Percentiles rank a stretch among this genome's conserved stretches.
Evolutionary conservation across 2,329 filamentous ascomycete species (phyloP).

Genomic region (Talaromyces sp.): DNA sequence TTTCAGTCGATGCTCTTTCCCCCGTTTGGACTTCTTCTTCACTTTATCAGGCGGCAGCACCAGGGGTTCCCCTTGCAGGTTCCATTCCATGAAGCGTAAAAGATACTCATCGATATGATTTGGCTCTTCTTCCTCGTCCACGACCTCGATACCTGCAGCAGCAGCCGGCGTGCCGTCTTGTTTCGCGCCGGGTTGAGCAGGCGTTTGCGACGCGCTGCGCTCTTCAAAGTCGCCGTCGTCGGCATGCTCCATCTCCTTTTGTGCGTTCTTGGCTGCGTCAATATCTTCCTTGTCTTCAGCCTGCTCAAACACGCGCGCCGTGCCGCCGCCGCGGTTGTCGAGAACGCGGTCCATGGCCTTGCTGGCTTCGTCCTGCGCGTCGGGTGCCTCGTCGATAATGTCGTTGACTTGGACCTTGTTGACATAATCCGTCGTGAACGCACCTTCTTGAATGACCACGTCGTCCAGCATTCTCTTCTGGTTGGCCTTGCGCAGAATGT

Average conservation of each 20-base stretch:
- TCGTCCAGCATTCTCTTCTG: conserved; percentile 98
- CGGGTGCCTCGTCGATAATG: conserved; percentile 57
- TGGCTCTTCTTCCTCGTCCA: conserved; percentile 40
- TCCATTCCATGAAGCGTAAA: conserved; percentile 62
- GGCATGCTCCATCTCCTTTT: conserved; percentile 78
- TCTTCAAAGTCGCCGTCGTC: conserved; percentile 83
- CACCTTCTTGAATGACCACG: conserved; percentile 95
- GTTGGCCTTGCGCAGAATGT: conserved; percentile 91
- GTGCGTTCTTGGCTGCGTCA: conserved; percentile 76
- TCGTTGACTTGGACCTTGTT: conserved; percentile 68
- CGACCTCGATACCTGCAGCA: conserved; percentile 33
- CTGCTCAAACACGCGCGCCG: conserved; percentile 72
- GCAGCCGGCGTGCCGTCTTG: conserved; percentile 25
- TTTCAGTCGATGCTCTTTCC: conserved; percentile 42
- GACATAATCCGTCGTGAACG: conserved; percentile 96
- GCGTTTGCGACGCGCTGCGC: conserved; percentile 35
- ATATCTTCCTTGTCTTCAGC: conserved; percentile 87
- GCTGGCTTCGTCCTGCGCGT: conserved; percentile 63
- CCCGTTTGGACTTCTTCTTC: conserved; percentile 45
- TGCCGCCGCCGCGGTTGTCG: conserved; percentile 59
- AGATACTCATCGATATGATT: conserved; percentile 70
- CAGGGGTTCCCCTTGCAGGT: conserved; percentile 46
- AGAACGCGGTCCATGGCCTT: conserved; percentile 83
- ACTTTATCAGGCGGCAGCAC: conserved; percentile 44
- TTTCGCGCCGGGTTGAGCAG: conserved; percentile 25